These are phyloP conservation scores for Auricularia auricula-judae DNA, from an alignment of 768 basidiomycete species.

Conservation along the genomic window DNA sequence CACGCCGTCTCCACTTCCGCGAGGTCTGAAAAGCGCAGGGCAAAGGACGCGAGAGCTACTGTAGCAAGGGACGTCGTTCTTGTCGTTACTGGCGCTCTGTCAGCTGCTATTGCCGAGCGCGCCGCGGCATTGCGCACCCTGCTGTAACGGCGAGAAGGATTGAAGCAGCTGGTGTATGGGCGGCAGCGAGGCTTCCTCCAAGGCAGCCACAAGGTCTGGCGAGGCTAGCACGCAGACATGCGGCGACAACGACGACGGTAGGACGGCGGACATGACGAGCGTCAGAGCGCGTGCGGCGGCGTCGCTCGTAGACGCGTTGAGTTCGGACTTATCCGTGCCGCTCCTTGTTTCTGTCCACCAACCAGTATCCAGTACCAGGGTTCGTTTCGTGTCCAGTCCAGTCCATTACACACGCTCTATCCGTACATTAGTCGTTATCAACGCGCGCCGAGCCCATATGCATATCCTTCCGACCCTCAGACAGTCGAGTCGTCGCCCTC, in stretches of 20 bases:
- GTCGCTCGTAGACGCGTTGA: neutral
- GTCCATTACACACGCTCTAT: neutral
- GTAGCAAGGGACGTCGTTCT: conserved; percentile 63
- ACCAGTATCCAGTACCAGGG: neutral
- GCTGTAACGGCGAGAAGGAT: conserved; percentile 73
- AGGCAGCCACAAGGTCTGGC: conserved; percentile 52
- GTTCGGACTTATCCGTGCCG: neutral
- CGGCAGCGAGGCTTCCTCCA: conserved; percentile 50
- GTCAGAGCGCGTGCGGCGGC: neutral
- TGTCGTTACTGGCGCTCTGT: conserved; percentile 48
- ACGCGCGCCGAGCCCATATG: too few species aligned
- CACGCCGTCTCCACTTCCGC: conserved; percentile 61
- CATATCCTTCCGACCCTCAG: too few species aligned
- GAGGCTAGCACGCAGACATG: conserved; percentile 69
- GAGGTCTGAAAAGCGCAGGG: conserved; percentile 70
- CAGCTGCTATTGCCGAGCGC: conserved; percentile 3
- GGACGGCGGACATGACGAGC: conserved; percentile 22
- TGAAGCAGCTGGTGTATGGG: conserved; percentile 65
- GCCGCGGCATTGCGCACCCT: conserved; percentile 38
- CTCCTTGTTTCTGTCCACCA: neutral
- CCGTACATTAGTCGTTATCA: neutral
- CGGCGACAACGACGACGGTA: conserved; percentile 71
- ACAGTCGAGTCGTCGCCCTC: too few species aligned
- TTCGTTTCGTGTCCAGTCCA: too few species aligned
- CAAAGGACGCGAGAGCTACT: conserved; percentile 61